Conservation (phyloP, 352 stramenopile species). For the Sclerospora graminicola region DNA sequence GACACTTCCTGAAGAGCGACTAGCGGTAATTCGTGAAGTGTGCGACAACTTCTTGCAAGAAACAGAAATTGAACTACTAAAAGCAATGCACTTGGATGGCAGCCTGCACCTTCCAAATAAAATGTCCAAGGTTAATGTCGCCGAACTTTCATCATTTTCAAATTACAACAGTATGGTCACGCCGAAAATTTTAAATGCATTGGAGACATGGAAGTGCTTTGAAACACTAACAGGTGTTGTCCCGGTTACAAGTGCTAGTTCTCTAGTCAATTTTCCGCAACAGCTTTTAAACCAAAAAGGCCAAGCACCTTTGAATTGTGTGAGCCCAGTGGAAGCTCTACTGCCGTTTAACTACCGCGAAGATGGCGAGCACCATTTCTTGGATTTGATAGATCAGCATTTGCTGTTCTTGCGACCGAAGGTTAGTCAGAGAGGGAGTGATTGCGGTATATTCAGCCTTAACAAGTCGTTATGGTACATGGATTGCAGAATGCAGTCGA, state of each 20-base stretch:
- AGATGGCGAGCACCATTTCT: slow-evolving; percentile 52
- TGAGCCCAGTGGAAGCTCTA: slow-evolving; percentile 40
- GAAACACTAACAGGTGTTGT: slow-evolving; percentile 35
- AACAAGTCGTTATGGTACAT: not conserved
- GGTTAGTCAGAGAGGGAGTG: too few species aligned
- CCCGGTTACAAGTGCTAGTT: slow-evolving; percentile 12
- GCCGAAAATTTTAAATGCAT: slow-evolving; percentile 27
- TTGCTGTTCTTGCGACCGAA: slow-evolving; percentile 58
- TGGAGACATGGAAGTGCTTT: slow-evolving; percentile 62
- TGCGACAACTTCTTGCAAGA: slow-evolving; percentile 35
- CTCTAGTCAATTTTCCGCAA: slow-evolving; percentile 29
- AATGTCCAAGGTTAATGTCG: not conserved
- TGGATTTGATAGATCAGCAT: slow-evolving; percentile 44
- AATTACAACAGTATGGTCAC: slow-evolving; percentile 1
- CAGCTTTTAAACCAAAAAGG: slow-evolving; percentile 30
- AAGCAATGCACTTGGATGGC: slow-evolving; percentile 33
- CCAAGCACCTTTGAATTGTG: slow-evolving; percentile 34
- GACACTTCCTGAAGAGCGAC: slow-evolving; percentile 18
- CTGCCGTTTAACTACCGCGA: slow-evolving; percentile 46
- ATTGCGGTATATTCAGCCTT: too few species aligned
- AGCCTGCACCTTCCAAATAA: slow-evolving; percentile 15
- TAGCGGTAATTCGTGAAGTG: slow-evolving; percentile 28
- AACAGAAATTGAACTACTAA: slow-evolving; percentile 14
- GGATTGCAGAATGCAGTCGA: slow-evolving; percentile 38
- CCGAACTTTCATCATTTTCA: not conserved